Percentiles rank a stretch among this genome's conserved stretches.
phyloP scores from a whole-genome alignment of 2,329 filamentous ascomycete species.

The Diaporthe destruens region DNA sequence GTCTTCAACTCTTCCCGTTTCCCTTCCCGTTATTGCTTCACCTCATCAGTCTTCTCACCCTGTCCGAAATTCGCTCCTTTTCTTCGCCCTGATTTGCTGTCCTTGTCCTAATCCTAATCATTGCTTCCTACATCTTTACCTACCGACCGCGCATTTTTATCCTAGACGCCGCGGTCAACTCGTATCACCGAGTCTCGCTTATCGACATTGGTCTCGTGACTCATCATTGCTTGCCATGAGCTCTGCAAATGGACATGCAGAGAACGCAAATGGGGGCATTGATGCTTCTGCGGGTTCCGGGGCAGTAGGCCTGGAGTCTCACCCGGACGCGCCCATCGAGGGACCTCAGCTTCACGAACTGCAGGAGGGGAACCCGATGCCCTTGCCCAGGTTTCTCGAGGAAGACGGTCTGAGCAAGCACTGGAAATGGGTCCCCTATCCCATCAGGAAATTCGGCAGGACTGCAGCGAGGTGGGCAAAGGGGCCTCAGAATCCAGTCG shows the following conservation, averaged over 20 bases:
- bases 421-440: slow-evolving; percentile 71
- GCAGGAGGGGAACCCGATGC: slow-evolving; percentile 57
- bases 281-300: slow-evolving; percentile 32
- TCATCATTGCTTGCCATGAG: slow-evolving; percentile 32
- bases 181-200: not conserved
- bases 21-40: not conserved
- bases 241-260: slow-evolving; percentile 34
- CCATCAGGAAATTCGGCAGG: slow-evolving; percentile 60
- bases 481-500: slow-evolving; percentile 67
- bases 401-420: slow-evolving; percentile 64
- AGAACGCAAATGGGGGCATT: slow-evolving; percentile 28
- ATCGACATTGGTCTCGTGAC: not conserved
- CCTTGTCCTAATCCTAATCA: too few species aligned
- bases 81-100: not conserved
- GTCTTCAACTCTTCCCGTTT: not conserved
- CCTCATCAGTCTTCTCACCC: not conserved
- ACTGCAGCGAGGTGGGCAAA: slow-evolving; percentile 63
- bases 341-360: slow-evolving; percentile 59
- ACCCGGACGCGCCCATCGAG: slow-evolving; percentile 50
- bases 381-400: slow-evolving; percentile 72
- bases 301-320: not conserved
- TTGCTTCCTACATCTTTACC: not conserved
- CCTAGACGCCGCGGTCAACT: not conserved
- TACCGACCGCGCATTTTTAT: not conserved
- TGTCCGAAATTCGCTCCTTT: not conserved